These are phyloP conservation scores for Linum usitatissimum DNA, from an alignment of 345 rosid genomes.

Conservation along the genomic window DNA sequence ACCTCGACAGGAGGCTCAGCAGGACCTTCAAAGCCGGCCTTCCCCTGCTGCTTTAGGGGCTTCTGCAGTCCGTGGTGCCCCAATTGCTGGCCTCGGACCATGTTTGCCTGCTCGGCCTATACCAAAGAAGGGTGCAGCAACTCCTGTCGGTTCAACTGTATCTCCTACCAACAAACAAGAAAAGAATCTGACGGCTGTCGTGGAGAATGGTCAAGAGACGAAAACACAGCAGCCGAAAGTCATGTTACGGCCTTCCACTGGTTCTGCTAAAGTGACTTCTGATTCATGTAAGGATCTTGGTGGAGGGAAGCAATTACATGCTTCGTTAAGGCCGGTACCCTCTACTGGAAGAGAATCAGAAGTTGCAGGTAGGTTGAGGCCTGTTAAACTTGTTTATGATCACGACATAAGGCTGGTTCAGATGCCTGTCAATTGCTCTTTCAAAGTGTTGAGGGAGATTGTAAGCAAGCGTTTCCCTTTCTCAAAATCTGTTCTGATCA, in stretches of 20 bases:
- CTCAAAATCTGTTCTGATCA: constrained; percentile 73
- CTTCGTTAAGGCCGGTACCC: constrained; percentile 13
- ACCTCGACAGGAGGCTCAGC: constrained; percentile 67
- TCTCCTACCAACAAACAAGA: constrained; percentile 37
- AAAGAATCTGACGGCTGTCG: constrained; percentile 25
- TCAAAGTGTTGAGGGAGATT: constrained; percentile 66
- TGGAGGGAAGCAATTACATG: constrained; percentile 23
- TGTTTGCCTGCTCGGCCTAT: constrained; percentile 74
- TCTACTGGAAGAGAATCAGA: constrained; percentile 21
- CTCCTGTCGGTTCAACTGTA: constrained; percentile 29
- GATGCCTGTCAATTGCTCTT: constrained; percentile 79
- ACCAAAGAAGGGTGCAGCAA: constrained; percentile 45
- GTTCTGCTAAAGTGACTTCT: constrained; percentile 34
- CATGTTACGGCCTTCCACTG: constrained; percentile 42
- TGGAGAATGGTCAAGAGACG: constrained; percentile 47
- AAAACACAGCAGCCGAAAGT: constrained; percentile 46
- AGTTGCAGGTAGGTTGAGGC: constrained; percentile 45
- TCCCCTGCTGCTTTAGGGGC: constrained; percentile 99
- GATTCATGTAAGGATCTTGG: constrained; percentile 18
- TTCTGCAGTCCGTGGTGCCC: constrained; percentile 91
- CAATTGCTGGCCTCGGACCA: constrained; percentile 78
- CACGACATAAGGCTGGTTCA: constrained; percentile 83
- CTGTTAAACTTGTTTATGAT: constrained; percentile 79
- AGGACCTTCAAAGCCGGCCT: constrained; percentile 79
- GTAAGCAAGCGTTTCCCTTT: constrained; percentile 71